Evolutionary conservation across 192 early-diverging fungal genomes (phyloP).

Genomic region (Coemansia aciculifera): DNA sequence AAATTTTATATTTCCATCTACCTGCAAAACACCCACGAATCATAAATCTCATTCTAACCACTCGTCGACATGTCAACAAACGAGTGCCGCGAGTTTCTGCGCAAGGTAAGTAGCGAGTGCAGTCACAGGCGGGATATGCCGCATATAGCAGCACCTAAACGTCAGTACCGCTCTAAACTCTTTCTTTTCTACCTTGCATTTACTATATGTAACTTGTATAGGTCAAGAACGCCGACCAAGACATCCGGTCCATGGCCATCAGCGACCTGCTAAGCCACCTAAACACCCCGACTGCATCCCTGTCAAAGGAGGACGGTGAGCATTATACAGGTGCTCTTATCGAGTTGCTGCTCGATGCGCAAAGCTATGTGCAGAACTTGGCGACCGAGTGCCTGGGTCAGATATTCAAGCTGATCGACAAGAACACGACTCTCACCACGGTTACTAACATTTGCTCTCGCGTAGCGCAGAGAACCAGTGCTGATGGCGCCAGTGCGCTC

Average conservation of each 20-base stretch:
- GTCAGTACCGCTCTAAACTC: background rate
- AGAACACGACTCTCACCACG: conserved; percentile 12
- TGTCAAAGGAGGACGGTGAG: conserved; percentile 30
- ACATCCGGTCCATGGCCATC: conserved; percentile 44
- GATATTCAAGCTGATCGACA: conserved; percentile 25
- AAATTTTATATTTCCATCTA: background rate
- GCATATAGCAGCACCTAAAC: background rate
- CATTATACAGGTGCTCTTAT: conserved; percentile 25
- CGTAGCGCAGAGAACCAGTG: conserved; percentile 10
- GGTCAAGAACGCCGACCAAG: conserved; percentile 37
- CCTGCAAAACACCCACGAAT: background rate
- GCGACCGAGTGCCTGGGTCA: conserved; percentile 46
- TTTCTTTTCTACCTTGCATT: background rate
- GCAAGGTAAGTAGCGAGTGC: conserved; percentile 15
- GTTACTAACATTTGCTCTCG: conserved; percentile 25
- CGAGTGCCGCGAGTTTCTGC: conserved; percentile 15
- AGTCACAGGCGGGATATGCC: background rate
- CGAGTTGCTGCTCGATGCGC: conserved; percentile 25
- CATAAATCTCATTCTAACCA: background rate
- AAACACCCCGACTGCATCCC: background rate
- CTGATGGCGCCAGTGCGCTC: conserved; percentile 22
- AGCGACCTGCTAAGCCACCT: conserved; percentile 34
- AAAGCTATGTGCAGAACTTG: conserved; percentile 52
- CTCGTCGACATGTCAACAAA: conserved; percentile 9
- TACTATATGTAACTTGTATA: conserved; percentile 10